Evolutionary conservation across 2,329 filamentous ascomycete genomes (phyloP).

Genomic region (Fusarium newnesense): DNA sequence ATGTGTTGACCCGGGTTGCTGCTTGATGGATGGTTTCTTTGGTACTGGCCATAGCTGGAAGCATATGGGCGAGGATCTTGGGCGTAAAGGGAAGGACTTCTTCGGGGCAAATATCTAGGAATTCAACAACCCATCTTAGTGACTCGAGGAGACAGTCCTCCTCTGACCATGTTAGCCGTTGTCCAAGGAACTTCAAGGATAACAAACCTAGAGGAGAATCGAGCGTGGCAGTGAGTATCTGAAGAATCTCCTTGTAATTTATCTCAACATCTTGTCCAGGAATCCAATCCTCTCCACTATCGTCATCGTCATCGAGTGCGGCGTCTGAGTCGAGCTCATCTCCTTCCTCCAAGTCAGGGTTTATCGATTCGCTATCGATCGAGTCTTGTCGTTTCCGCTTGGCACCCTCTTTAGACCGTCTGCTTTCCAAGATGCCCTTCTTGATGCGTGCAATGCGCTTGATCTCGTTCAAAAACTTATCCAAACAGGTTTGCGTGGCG

Average conservation of each 20-base stretch:
- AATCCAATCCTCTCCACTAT: constrained; percentile 91
- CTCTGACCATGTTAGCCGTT: constrained; percentile 61
- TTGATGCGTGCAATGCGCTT: constrained; percentile 94
- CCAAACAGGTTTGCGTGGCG: constrained; percentile 86
- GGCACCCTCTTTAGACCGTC: constrained; percentile 73
- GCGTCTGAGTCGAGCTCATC: constrained; percentile 69
- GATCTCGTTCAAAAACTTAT: constrained; percentile 92
- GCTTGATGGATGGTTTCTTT: constrained; percentile 90
- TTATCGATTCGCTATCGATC: constrained; percentile 72
- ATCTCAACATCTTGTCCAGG: constrained; percentile 97
- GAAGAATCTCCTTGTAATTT: constrained; percentile 89
- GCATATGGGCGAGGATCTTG: constrained; percentile 87
- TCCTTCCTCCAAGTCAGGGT: constrained; percentile 67
- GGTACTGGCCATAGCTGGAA: constrained; percentile 93
- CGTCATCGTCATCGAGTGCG: constrained; percentile 66
- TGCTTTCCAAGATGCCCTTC: constrained; percentile 89
- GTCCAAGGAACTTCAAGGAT: background rate
- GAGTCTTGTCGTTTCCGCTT: constrained; percentile 77
- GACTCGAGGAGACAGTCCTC: constrained; percentile 93
- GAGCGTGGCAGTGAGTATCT: constrained; percentile 90
- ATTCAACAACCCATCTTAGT: constrained; percentile 93
- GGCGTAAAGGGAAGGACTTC: constrained; percentile 96
- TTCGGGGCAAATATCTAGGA: constrained; percentile 96
- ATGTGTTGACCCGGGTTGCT: constrained; percentile 88
- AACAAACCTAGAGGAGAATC: constrained; percentile 79